Evolutionary conservation across 2,329 filamentous ascomycete species (phyloP).

Genomic region (Claviceps digitariae): DNA sequence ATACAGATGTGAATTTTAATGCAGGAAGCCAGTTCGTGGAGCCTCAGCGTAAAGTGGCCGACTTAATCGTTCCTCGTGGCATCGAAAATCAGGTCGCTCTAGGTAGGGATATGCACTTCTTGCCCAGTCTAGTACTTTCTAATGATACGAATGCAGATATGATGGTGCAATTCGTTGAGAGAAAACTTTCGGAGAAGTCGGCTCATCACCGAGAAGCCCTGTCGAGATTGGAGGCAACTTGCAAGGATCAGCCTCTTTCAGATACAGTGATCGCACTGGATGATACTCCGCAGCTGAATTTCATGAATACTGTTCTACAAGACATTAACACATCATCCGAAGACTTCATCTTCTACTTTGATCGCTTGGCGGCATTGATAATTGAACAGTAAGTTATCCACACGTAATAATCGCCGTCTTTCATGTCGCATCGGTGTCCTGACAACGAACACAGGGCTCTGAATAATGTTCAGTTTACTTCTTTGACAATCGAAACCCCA

Average conservation of each 20-base stretch:
- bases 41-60: conserved; percentile 80
- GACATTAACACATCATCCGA: conserved; percentile 66
- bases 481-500: conserved; percentile 55
- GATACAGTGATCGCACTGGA: conserved; percentile 60
- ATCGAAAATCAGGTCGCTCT: conserved; percentile 94
- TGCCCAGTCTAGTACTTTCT: background rate
- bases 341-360: conserved; percentile 97
- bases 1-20: background rate
- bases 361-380: conserved; percentile 71
- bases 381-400: conserved; percentile 55
- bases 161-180: conserved; percentile 86
- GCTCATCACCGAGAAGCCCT: conserved; percentile 68
- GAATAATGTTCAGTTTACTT: conserved; percentile 60
- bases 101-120: conserved; percentile 28
- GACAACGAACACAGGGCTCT: conserved; percentile 42
- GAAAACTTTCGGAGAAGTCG: conserved; percentile 77
- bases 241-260: conserved; percentile 59
- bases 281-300: conserved; percentile 66
- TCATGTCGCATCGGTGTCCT: conserved; percentile 4
- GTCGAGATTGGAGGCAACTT: conserved; percentile 57
- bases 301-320: conserved; percentile 84
- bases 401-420: background rate
- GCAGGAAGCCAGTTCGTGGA: conserved; percentile 53
- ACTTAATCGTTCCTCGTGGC: conserved; percentile 88
- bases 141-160: conserved; percentile 42